These are phyloP conservation scores for Apiospora marii DNA, from an alignment of 2,329 filamentous ascomycete species.

Conservation along the genomic window DNA sequence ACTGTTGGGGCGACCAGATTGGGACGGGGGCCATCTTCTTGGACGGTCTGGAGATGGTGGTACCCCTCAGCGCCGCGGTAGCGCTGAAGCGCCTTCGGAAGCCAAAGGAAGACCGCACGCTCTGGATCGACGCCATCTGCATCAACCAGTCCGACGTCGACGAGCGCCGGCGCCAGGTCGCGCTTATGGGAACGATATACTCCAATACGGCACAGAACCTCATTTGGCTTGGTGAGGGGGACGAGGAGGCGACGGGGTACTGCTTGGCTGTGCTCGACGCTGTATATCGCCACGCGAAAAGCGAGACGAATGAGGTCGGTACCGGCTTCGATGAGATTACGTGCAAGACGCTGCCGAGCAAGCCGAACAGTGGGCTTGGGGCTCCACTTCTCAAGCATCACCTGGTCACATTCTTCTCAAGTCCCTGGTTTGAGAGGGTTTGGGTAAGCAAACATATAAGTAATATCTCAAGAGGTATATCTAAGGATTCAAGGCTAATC, in stretches of 20 bases:
- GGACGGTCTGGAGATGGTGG: neutral
- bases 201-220: neutral
- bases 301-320: neutral
- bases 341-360: neutral
- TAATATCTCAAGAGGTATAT: too few relatives aligned
- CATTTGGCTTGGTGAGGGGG: neutral
- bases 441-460: conserved; percentile 17
- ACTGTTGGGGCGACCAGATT: neutral
- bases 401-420: neutral
- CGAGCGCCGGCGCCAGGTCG: neutral
- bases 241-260: neutral
- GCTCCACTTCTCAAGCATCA: neutral
- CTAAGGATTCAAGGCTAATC: too few relatives aligned
- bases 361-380: neutral
- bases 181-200: neutral
- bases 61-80: neutral
- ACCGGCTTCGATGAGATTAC: neutral
- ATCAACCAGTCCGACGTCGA: conserved; percentile 6
- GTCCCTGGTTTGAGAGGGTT: conserved; percentile 5
- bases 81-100: neutral
- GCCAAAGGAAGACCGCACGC: neutral
- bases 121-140: conserved; percentile 22
- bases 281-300: neutral
- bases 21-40: neutral
- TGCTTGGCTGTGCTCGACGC: neutral